Percentiles rank a stretch among this genome's conserved stretches.
Conservation (phyloP, 805 yeast species). For the Hagleromyces aurorensis region DNA sequence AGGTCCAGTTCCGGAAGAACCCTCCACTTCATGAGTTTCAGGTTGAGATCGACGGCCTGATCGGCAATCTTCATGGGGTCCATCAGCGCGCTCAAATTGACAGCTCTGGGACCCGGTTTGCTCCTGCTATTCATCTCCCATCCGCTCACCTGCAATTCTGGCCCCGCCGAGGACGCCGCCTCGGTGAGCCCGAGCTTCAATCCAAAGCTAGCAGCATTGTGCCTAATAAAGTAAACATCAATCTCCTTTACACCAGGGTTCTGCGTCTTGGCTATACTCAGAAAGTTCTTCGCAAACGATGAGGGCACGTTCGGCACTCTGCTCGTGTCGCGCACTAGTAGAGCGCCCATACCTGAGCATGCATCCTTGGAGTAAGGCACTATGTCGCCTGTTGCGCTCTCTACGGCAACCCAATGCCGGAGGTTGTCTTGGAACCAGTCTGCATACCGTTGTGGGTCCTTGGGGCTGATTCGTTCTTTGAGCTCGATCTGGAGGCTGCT, state of each 20-base stretch:
- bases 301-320: slow-evolving; percentile 36
- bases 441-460: slow-evolving; percentile 5
- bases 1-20: slow-evolving; percentile 76
- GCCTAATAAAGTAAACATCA: slow-evolving; percentile 36
- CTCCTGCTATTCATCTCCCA: slow-evolving; percentile 84
- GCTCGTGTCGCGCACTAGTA: slow-evolving; percentile 37
- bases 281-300: slow-evolving; percentile 49
- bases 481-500: slow-evolving; percentile 8
- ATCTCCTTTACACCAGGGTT: slow-evolving; percentile 31
- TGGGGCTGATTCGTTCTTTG: neutral
- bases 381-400: slow-evolving; percentile 15
- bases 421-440: slow-evolving; percentile 15
- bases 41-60: slow-evolving; percentile 86
- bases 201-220: slow-evolving; percentile 27
- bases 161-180: slow-evolving; percentile 3
- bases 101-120: slow-evolving; percentile 70
- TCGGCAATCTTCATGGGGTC: slow-evolving; percentile 78
- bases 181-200: slow-evolving; percentile 15
- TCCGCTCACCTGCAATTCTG: slow-evolving; percentile 51
- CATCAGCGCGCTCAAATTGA: slow-evolving; percentile 73
- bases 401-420: slow-evolving; percentile 26
- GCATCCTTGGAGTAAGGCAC: slow-evolving; percentile 10
- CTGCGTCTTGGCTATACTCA: slow-evolving; percentile 36
- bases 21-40: slow-evolving; percentile 95
- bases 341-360: slow-evolving; percentile 10